Evolutionary conservation across 2,329 filamentous ascomycete species (phyloP).

Genomic region (Alternaria alternata): DNA sequence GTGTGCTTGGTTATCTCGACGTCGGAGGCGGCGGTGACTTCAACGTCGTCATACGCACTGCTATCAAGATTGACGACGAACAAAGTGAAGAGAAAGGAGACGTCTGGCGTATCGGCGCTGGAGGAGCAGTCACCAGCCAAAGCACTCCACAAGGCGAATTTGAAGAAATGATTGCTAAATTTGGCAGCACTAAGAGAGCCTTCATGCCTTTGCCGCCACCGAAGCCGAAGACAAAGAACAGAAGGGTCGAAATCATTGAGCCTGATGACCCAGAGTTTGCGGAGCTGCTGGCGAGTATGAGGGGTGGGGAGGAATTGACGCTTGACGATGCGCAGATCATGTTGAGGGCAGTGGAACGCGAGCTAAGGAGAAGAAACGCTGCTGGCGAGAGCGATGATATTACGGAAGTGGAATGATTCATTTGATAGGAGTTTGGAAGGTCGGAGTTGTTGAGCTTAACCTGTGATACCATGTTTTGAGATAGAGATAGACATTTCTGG

Average conservation of each 20-base stretch:
- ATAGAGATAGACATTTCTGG: slow-evolving; percentile 25
- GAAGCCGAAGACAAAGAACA: slow-evolving; percentile 17
- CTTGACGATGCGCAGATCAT: slow-evolving; percentile 30
- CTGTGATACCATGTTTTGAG: slow-evolving; percentile 23
- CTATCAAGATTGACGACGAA: slow-evolving; percentile 62
- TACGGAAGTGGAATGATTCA: slow-evolving; percentile 12
- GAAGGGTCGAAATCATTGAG: slow-evolving; percentile 28
- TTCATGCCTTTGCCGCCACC: slow-evolving; percentile 34
- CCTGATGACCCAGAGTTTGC: slow-evolving; percentile 31
- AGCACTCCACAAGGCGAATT: slow-evolving; percentile 82
- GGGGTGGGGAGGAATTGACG: slow-evolving; percentile 23
- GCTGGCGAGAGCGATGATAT: slow-evolving; percentile 7
- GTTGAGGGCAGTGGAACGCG: slow-evolving; percentile 25
- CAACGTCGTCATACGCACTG: slow-evolving; percentile 86
- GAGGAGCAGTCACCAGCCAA: slow-evolving; percentile 86
- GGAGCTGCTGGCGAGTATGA: slow-evolving; percentile 27
- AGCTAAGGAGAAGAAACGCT: slow-evolving; percentile 19
- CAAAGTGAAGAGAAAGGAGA: slow-evolving; percentile 52
- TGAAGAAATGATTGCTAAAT: slow-evolving; percentile 78
- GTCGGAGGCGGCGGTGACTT: slow-evolving; percentile 86
- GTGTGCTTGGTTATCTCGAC: slow-evolving; percentile 89
- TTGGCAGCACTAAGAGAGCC: slow-evolving; percentile 44
- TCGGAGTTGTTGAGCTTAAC: slow-evolving; percentile 20
- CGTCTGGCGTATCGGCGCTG: slow-evolving; percentile 85
- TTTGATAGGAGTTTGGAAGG: slow-evolving; percentile 3